Evolutionary conservation across 225 moss, liverwort and hornwort species (phyloP), one percentile per base, ranked within the genome.

Genomic region (Sphagnum contortum): DNA sequence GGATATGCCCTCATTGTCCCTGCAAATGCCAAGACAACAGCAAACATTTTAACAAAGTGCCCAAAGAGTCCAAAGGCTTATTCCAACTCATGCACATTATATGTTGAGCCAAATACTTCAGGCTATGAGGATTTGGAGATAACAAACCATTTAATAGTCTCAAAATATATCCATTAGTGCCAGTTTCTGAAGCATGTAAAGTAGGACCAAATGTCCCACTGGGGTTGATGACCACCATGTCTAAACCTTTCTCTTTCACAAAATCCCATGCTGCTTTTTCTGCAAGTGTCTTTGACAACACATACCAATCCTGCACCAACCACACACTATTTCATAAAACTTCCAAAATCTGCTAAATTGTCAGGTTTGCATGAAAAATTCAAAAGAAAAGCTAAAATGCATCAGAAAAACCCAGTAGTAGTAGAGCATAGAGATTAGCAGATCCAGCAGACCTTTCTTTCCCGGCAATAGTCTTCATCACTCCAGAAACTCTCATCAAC

Each of bases 251-350:
- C 45, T 74, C 74, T 74, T 90, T 86, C 67, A 80, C 78, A 11
- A 78, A 85, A 8, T 78, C 74, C 85, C 85, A 81, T 2, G 85
- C 85, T 8, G 62, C 49, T 71, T 60, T 79, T 50, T 85, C 85
- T 4, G 85, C 85, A 69, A 70, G 58, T 3, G 73, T 58, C 66
- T 85, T 85, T 14, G 81, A 77, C 65, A 85, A 72, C 52, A 73
- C 74, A 49, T 85, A 81, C 85, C 81, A 85, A 60, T 81, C 78
- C 85, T 85, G 76, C 72, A 64, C 50, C 6, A 52, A 5, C 9
- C 52, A 9, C 6, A 5, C 2, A 1, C 6, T 6, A 5, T 9
- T 0, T 6, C 6, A 7, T 29, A 44, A 50, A 10, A 10, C 6
- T 8, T 48, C 6, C 9, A 52, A 5, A 52, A 5, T 45, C 8